Conservation (phyloP, 2,329 filamentous ascomycete genomes). For the Alternaria infectoria region DNA sequence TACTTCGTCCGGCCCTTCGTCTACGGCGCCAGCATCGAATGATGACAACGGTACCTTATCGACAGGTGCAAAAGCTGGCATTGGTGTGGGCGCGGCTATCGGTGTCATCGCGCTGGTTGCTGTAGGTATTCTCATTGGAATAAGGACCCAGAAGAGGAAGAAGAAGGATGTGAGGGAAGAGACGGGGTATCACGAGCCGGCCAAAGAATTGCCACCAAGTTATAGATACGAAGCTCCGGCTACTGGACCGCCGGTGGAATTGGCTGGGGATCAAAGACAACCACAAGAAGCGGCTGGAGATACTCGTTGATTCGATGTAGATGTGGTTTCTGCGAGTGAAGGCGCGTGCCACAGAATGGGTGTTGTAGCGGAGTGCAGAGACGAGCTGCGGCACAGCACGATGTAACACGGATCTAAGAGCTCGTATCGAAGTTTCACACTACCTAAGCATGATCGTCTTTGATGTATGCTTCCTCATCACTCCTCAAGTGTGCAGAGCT, state of each 20-base stretch:
- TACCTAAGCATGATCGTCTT: too few relatives aligned
- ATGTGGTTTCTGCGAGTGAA: not conserved
- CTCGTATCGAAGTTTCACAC: too few relatives aligned
- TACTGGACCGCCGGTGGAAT: not conserved
- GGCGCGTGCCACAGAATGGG: not conserved
- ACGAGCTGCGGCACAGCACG: not conserved
- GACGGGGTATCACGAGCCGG: not conserved
- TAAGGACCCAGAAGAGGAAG: not conserved
- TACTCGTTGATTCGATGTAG: not conserved
- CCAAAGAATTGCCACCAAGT: not conserved
- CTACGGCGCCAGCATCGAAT: not conserved
- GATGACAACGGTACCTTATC: not conserved
- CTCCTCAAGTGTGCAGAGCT: too few relatives aligned
- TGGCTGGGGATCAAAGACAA: not conserved
- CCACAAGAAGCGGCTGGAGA: not conserved
- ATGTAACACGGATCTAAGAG: too few relatives aligned
- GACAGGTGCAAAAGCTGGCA: not conserved
- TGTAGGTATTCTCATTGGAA: not conserved
- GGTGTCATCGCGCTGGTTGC: not conserved
- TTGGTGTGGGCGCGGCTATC: not conserved
- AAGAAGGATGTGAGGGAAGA: not conserved
- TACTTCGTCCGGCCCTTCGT: not conserved
- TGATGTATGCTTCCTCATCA: too few relatives aligned
- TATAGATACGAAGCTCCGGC: not conserved
- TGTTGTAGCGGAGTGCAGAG: too few relatives aligned